These are phyloP conservation scores for Russula emetica DNA, from an alignment of 768 basidiomycete genomes.

Conservation along the genomic window DNA sequence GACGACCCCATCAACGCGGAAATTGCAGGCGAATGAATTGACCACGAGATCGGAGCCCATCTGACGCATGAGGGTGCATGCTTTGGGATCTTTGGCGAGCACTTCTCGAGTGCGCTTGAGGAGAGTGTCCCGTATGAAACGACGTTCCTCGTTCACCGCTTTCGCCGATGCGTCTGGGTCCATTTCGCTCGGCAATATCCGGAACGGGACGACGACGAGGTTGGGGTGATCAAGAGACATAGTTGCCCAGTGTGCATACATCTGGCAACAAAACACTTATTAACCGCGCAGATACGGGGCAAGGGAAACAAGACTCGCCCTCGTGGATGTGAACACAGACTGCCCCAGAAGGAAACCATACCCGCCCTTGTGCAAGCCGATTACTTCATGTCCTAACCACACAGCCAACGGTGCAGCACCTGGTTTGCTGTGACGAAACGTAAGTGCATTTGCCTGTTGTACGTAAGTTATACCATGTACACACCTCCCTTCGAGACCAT, in stretches of 20 bases:
- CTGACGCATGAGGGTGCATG: conserved; percentile 18
- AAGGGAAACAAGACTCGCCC: conserved; percentile 30
- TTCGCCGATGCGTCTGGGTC: conserved; percentile 16
- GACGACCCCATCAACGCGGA: conserved; percentile 35
- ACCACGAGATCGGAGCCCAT: conserved; percentile 39
- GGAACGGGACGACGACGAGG: conserved; percentile 43
- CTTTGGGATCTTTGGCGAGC: conserved; percentile 22
- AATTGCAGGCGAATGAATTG: conserved; percentile 45
- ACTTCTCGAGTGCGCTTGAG: conserved; percentile 20
- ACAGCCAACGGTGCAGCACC: conserved; percentile 41
- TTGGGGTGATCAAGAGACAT: conserved; percentile 36
- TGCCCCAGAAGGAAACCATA: conserved; percentile 41
- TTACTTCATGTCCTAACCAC: conserved; percentile 38
- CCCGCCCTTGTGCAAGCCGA: conserved; percentile 41
- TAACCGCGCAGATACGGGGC: neutral
- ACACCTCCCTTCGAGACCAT: conserved; percentile 47
- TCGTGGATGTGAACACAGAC: conserved; percentile 37
- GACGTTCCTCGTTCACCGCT: conserved; percentile 32
- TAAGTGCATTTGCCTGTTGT: neutral
- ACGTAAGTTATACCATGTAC: neutral
- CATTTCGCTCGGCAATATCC: conserved; percentile 37
- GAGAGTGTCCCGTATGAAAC: conserved; percentile 24
- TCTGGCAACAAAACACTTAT: conserved; percentile 1
- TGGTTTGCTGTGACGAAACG: conserved; percentile 40
- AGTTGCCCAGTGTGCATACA: conserved; percentile 41